phyloP scores from a whole-genome alignment of 2,329 filamentous ascomycete species.

The Colletotrichum abscissum region DNA sequence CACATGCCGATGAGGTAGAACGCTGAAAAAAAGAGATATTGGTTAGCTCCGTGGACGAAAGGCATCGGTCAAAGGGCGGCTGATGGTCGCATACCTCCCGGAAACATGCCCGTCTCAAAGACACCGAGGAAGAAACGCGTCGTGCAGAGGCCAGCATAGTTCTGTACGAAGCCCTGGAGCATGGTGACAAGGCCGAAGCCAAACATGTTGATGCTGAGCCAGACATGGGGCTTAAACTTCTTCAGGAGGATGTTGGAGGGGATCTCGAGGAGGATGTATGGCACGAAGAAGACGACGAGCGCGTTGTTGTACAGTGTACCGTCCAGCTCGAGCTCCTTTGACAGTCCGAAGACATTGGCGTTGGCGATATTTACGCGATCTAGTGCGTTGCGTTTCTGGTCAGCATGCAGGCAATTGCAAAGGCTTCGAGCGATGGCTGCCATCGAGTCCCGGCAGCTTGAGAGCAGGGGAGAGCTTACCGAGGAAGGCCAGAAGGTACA shows the following conservation, averaged over 20 bases:
- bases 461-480: slow-evolving; percentile 47
- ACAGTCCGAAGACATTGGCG: slow-evolving; percentile 75
- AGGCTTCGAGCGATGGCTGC: neutral
- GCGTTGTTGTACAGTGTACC: slow-evolving; percentile 77
- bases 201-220: slow-evolving; percentile 87
- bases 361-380: slow-evolving; percentile 85
- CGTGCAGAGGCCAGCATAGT: slow-evolving; percentile 80
- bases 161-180: slow-evolving; percentile 81
- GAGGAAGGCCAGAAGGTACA: slow-evolving; percentile 78
- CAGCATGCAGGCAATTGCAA: neutral
- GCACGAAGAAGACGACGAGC: slow-evolving; percentile 84
- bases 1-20: slow-evolving; percentile 86
- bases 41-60: neutral
- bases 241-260: slow-evolving; percentile 56
- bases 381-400: slow-evolving; percentile 25
- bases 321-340: slow-evolving; percentile 70
- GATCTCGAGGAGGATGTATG: slow-evolving; percentile 79
- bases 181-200: slow-evolving; percentile 81
- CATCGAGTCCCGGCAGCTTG: neutral
- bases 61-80: neutral
- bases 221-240: slow-evolving; percentile 68
- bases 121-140: slow-evolving; percentile 89
- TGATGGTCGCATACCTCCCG: slow-evolving; percentile 55
- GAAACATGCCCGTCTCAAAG: slow-evolving; percentile 78
- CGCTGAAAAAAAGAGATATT: slow-evolving; percentile 40